phyloP scores from a whole-genome alignment of 257 asterid species.

The Solanum pimpinellifolium region DNA sequence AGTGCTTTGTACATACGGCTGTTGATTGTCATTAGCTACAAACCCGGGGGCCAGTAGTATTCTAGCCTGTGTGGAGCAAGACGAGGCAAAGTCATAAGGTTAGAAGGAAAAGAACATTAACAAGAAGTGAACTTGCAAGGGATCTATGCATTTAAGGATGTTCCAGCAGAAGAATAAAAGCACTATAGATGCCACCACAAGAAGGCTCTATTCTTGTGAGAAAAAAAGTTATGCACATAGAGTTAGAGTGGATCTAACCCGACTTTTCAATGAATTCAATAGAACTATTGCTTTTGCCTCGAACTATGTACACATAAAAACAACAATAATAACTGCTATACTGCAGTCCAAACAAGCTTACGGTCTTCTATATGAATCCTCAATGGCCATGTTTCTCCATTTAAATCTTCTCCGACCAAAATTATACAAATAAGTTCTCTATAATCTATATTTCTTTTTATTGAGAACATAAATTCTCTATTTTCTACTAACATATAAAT shows the following conservation, averaged over 20 bases:
- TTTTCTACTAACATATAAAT: not conserved
- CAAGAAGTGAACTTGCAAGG: not conserved
- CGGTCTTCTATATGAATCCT: not conserved
- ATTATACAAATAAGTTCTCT: not conserved
- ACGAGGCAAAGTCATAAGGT: not conserved
- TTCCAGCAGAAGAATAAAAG: not conserved
- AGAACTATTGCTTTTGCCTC: not conserved
- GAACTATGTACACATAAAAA: not conserved
- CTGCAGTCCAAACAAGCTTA: not conserved
- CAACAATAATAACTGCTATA: not conserved
- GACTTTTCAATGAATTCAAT: not conserved
- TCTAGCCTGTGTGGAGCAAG: slow-evolving; percentile 59
- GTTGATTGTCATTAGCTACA: slow-evolving; percentile 28
- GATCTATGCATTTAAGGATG: not conserved
- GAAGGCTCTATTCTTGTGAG: not conserved
- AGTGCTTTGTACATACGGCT: slow-evolving; percentile 19
- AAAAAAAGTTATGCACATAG: not conserved
- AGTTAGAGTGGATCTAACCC: not conserved
- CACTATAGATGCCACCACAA: not conserved
- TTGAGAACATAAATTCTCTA: not conserved
- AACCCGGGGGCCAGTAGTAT: slow-evolving; percentile 60
- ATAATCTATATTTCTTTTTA: not conserved
- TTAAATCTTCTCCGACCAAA: not conserved
- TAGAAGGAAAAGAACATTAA: not conserved
- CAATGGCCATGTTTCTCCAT: not conserved